Evolutionary conservation across 2,329 filamentous ascomycete genomes (phyloP).

Genomic region (Penicillium sp.): DNA sequence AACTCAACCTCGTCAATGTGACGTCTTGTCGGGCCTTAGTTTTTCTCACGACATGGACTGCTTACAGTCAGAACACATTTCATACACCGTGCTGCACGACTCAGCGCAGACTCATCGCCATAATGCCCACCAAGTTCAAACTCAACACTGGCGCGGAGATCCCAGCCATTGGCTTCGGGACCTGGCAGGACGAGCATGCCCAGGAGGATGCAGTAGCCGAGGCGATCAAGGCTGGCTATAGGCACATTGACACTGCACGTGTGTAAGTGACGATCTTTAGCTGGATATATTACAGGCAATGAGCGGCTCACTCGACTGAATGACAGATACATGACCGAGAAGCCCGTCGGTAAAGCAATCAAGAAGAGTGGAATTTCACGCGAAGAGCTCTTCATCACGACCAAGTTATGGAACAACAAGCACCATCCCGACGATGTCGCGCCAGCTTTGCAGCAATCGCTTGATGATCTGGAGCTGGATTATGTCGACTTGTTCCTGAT

Average conservation of each 20-base stretch:
- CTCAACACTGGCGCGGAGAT: conserved; percentile 53
- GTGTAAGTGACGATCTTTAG: conserved; percentile 34
- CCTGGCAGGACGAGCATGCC: conserved; percentile 55
- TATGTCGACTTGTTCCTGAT: conserved; percentile 73
- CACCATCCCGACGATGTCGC: conserved; percentile 65
- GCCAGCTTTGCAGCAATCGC: conserved; percentile 61
- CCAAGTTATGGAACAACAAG: conserved; percentile 68
- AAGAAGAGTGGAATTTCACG: conserved; percentile 65
- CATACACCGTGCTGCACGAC: not conserved
- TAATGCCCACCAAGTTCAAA: conserved; percentile 42
- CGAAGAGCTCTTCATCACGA: conserved; percentile 66
- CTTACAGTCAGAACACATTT: too few relatives aligned
- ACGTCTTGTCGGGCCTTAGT: not conserved
- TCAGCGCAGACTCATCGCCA: not conserved
- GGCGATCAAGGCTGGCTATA: conserved; percentile 55
- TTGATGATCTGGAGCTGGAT: conserved; percentile 64
- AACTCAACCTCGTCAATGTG: not conserved
- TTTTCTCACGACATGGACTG: too few relatives aligned
- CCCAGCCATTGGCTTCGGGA: conserved; percentile 55
- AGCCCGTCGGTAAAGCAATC: conserved; percentile 66
- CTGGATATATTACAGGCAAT: not conserved
- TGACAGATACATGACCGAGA: conserved; percentile 63
- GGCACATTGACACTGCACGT: conserved; percentile 57
- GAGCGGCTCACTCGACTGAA: not conserved
- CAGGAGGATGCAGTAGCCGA: conserved; percentile 53